Percentiles rank a stretch among this genome's conserved stretches.
These are phyloP conservation scores for Curvularia hawaiiensis DNA, from an alignment of 2,329 filamentous ascomycete genomes.

Conservation along the genomic window DNA sequence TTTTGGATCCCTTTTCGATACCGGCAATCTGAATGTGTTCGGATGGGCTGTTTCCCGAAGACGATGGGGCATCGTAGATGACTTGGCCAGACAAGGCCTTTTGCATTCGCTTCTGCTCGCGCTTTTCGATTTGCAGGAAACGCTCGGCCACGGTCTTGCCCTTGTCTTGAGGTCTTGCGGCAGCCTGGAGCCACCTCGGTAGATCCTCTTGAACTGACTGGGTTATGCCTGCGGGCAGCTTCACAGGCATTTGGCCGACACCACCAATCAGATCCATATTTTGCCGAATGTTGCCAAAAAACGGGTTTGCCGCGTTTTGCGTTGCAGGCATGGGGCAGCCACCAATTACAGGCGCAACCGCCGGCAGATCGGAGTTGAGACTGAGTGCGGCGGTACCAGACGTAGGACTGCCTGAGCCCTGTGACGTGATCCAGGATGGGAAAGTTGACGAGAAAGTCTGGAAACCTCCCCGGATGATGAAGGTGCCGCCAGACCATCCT, in stretches of 20 bases:
- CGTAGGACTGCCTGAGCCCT: conserved; percentile 46
- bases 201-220: conserved; percentile 58
- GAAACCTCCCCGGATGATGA: conserved; percentile 84
- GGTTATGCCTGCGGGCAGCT: conserved; percentile 60
- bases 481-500: conserved; percentile 75
- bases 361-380: conserved; percentile 46
- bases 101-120: conserved; percentile 91
- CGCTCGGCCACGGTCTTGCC: conserved; percentile 82
- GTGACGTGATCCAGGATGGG: conserved; percentile 60
- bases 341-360: conserved; percentile 79
- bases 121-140: conserved; percentile 82
- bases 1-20: conserved; percentile 93
- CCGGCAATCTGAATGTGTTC: conserved; percentile 77
- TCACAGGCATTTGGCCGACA: conserved; percentile 77
- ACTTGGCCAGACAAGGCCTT: conserved; percentile 71
- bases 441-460: conserved; percentile 71
- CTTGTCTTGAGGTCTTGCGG: conserved; percentile 69
- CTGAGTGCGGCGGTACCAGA: conserved; percentile 31
- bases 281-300: conserved; percentile 95
- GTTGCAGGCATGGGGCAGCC: conserved; percentile 80
- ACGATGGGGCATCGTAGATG: conserved; percentile 55
- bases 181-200: conserved; percentile 78
- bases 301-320: conserved; percentile 76
- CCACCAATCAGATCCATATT: conserved; percentile 95
- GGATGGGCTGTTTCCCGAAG: conserved; percentile 43